phyloP scores from a whole-genome alignment of 345 rosid genomes.

The Gossypium stocksii region DNA sequence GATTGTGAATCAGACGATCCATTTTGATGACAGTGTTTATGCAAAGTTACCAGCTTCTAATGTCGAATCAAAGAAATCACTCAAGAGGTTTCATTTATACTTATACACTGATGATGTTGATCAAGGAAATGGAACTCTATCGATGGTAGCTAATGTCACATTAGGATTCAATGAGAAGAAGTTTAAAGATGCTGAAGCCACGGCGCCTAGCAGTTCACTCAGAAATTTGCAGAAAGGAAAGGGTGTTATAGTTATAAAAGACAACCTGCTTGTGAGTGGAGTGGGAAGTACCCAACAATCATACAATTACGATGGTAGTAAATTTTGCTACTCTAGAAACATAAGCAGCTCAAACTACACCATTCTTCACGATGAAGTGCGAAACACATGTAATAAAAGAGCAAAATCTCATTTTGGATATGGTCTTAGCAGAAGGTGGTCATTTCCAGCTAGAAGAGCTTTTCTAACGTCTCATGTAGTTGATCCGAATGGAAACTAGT shows the following conservation, averaged over 20 bases:
- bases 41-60: slow-evolving; percentile 27
- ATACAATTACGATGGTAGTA: slow-evolving; percentile 40
- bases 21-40: slow-evolving; percentile 42
- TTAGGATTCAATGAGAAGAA: slow-evolving; percentile 60
- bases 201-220: slow-evolving; percentile 29
- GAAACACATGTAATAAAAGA: slow-evolving; percentile 26
- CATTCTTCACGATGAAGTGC: slow-evolving; percentile 46
- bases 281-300: slow-evolving; percentile 57
- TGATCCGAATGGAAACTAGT: slow-evolving; percentile 9
- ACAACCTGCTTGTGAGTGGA: slow-evolving; percentile 51
- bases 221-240: slow-evolving; percentile 54
- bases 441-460: slow-evolving; percentile 13
- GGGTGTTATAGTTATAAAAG: slow-evolving; percentile 49
- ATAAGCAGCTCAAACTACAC: slow-evolving; percentile 77
- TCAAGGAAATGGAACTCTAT: slow-evolving; percentile 33
- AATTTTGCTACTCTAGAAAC: slow-evolving; percentile 69
- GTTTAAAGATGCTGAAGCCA: slow-evolving; percentile 21
- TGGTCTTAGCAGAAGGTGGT: slow-evolving; percentile 10
- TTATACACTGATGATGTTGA: slow-evolving; percentile 32
- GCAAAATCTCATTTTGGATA: slow-evolving; percentile 1
- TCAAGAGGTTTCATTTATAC: slow-evolving; percentile 46
- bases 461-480: slow-evolving; percentile 20
- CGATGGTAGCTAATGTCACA: slow-evolving; percentile 35
- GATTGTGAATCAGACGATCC: slow-evolving; percentile 57
- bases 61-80: slow-evolving; percentile 27